These are phyloP conservation scores for Fusarium xylarioides DNA, from an alignment of 2,329 filamentous ascomycete species.

Conservation along the genomic window DNA sequence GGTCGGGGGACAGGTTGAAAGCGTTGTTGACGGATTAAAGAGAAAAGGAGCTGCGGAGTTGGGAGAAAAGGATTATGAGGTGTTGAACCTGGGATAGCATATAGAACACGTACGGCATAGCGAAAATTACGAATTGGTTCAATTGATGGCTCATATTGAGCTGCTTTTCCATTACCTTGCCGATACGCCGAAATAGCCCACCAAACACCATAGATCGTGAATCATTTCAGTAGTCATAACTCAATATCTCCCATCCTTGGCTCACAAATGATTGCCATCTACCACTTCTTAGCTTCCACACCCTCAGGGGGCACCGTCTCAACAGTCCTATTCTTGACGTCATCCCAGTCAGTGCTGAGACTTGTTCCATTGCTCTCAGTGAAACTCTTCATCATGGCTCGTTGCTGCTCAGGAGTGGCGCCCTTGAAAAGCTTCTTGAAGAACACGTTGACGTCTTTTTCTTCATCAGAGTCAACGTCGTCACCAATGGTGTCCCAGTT, in stretches of 20 bases:
- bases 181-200: slow-evolving; percentile 26
- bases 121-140: slow-evolving; percentile 1
- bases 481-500: slow-evolving; percentile 85
- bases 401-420: slow-evolving; percentile 79
- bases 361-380: slow-evolving; percentile 92
- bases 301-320: slow-evolving; percentile 80
- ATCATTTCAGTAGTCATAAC: background rate
- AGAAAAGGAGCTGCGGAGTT: slow-evolving; percentile 35
- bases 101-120: slow-evolving; percentile 14
- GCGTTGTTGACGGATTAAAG: slow-evolving; percentile 17
- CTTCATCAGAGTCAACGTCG: slow-evolving; percentile 65
- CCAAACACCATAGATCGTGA: slow-evolving; percentile 11
- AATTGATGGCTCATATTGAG: background rate
- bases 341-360: slow-evolving; percentile 89
- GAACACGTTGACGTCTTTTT: slow-evolving; percentile 77
- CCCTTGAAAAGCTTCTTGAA: slow-evolving; percentile 89
- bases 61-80: slow-evolving; percentile 25
- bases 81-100: slow-evolving; percentile 17
- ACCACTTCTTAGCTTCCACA: slow-evolving; percentile 77
- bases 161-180: slow-evolving; percentile 20
- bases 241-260: background rate
- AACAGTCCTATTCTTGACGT: slow-evolving; percentile 78
- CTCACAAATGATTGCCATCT: background rate
- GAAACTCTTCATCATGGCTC: slow-evolving; percentile 98
- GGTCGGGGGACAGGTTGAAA: slow-evolving; percentile 20